These are phyloP conservation scores for Lichenothelia convexa DNA, from an alignment of 495 filamentous ascomycete genomes.

Conservation along the genomic window DNA sequence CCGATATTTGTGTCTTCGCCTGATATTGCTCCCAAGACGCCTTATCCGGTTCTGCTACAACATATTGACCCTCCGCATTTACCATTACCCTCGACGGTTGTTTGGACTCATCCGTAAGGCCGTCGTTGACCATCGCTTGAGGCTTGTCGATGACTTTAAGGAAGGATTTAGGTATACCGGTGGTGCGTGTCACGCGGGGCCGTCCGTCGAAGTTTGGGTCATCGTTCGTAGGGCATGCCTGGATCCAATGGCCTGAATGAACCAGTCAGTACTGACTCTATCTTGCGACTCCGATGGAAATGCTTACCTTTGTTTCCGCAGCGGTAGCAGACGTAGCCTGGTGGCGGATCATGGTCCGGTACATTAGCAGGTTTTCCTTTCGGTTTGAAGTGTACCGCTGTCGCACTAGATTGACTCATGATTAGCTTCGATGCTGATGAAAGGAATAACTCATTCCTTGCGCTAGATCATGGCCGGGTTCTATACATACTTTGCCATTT, in stretches of 20 bases:
- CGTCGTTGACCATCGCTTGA: conserved; percentile 51
- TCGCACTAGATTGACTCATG: too few relatives aligned
- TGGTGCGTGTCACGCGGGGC: conserved; percentile 82
- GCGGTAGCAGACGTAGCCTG: conserved; percentile 92
- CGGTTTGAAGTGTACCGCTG: too few relatives aligned
- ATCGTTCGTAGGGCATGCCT: conserved; percentile 90
- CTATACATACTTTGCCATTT: conserved; percentile 78
- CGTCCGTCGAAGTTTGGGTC: conserved; percentile 87
- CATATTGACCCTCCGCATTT: conserved; percentile 91
- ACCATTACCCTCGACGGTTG: conserved; percentile 82
- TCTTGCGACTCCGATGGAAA: neutral
- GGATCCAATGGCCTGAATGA: conserved; percentile 74
- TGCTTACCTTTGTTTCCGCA: conserved; percentile 80
- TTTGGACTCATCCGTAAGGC: conserved; percentile 53
- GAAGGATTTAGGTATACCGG: conserved; percentile 85
- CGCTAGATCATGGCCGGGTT: too few relatives aligned
- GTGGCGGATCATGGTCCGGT: conserved; percentile 77
- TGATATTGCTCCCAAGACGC: conserved; percentile 92
- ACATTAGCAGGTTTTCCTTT: conserved; percentile 54
- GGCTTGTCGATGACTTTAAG: conserved; percentile 88
- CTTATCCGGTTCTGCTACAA: conserved; percentile 85
- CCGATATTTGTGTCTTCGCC: conserved; percentile 69
- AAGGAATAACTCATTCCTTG: too few relatives aligned
- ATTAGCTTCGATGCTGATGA: too few relatives aligned
- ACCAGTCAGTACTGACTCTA: conserved; percentile 2